Base-by-base conservation (phyloP, 768 basidiomycete genomes). In the Hericium coralloides region DNA sequence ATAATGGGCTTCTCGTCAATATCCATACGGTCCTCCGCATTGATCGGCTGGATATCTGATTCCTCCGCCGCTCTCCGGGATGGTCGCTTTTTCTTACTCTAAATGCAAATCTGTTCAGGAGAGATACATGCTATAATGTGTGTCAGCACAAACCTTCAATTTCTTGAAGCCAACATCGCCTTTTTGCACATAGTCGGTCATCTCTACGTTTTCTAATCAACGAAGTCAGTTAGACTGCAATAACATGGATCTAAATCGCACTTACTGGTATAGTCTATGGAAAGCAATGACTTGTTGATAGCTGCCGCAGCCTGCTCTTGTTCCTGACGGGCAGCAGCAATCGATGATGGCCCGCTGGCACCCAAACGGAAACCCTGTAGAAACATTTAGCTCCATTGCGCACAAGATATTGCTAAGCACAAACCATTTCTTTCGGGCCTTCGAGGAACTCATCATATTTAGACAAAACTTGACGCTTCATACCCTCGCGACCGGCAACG, bases 101-200 rank as follows among this genome's bases (percentile, higher is more conserved):
- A 37, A 9, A 31, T 14, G 64, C 8, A 41, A 45, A 14, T 51
- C 49, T 39, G 43, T 53, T 38, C 53, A 36, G 49, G 15, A 52
- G 3, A 38, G 17, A 4, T 1, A n/a, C 49, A 38, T 17, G 38
- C 26, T 37, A 20, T 18, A 8, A 25, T 22, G 38, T 53, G 47
- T 2, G 7, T 52, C 14, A 48, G 49, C 22, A 60, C 73, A 48
- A 56, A 86, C 92, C 78, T 94, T 98, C 3, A 84, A 84, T 69
- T 95, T 98, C 76, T 97, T 98, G 74, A 98, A 98, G 3, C 92
- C 94, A 20, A 84, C 74, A 59, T 98, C 95, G 2, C 92, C 93
- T 68, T 92, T 93, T 69, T 92, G 82, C 7, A 92, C 68, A 64
- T 98, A 98, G 68, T 98, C 97, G n/a, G 80, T 75, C 2, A 79